Base-by-base conservation (phyloP, 1,139 yeast genomes). In the Saccharomyces hybrid region DNA sequence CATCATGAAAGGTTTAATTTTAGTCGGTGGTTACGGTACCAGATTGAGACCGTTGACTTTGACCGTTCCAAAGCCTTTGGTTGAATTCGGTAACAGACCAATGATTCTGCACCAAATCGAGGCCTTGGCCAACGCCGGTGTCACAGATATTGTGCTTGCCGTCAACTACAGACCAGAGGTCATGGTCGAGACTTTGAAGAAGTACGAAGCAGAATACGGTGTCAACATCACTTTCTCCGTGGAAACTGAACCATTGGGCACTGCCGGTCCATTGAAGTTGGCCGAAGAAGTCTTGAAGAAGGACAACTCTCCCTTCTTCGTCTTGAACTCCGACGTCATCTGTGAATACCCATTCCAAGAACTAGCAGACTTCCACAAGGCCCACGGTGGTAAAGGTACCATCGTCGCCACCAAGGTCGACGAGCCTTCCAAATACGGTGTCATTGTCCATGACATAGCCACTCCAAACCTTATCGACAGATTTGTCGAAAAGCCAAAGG, bases 21-120 rank as follows among this genome's bases (percentile, higher is more conserved):
- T 93, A 74, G 99, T 93, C 69, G 99, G 99, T 72, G 99, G 99
- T 75, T 93, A 90, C 80, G 99, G 99, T 81, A 93, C 99, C 71
- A 95, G 99, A 79, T 87, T 93, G 79, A 91, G 99, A 83, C 99
- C 99, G 61, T 81, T 93, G 70, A 95, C 99, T 59, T 81, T 95
- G 70, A 91, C 99, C 56, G 82, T 88, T 64, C 99, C 99, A 74
- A 95, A 95, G 79, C 99, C 99, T 54, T 81, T 95, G 75, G 99
- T 95, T 61, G 99, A 95, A 77, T 93, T 93, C 70, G 99, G 90
- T 73, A 93, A 93, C 87, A 88, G 95, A 79, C 98, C 99, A 69
- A 87, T 87, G 95, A 87, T 87, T 68, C 79, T 89, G 69, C 99
- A 95, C 75, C 99, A 95, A 79, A 90, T 95, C 71, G 98, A 93